Base-by-base conservation (phyloP, 2,329 filamentous ascomycete species). In the Reticulascus tulasneorum region DNA sequence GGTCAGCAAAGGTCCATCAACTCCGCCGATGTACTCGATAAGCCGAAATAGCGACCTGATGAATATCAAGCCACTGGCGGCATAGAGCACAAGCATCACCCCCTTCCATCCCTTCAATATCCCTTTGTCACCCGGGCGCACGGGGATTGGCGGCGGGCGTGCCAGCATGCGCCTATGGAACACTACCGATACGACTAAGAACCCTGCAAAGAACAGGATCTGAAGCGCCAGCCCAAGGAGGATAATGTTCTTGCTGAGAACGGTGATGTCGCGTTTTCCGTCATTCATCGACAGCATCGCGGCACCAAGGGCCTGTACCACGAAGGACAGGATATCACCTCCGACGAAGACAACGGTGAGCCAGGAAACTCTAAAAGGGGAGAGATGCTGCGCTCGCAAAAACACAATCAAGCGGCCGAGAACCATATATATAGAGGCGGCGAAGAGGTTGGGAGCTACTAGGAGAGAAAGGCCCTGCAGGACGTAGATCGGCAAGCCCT, bases 181-280 rank as follows among this genome's bases (percentile, higher is more conserved):
- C 1, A 66, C 40, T 3, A 58, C 42, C 0, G 67, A 59, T 0
- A 63, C 58, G 1, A 65, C 29, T 16, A 73, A 52, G 45, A 78
- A 78, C 18, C 73, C 54, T 7, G 55, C 55, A 37, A 77, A 75
- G 34, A 71, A 62, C 9, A 70, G 20, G 7, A 78, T 57, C 45
- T 79, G 74, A 7, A 76, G 47, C n/a, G 67, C 49, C 5, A 79
- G 51, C 5, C 73, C 73, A 1, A 44, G 63, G 12, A 76, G 50
- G 9, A 76, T 64, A 23, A 76, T 52, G 9, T 62, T 58, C 35
- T 67, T 51, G n/a, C 66, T 67, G 0, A 20, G 22, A 15, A 21
- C 21, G 5, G 23, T n/a, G 9, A 21, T 3, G 20, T 35, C 25
- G 9, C 21, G n/a, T 13, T 10, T 15, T 11, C 27, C 27, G 12